Percentiles rank a stretch among this genome's conserved stretches.
Conservation (phyloP, 225 moss, liverwort and hornwort species). For the Climacium dendroides region DNA sequence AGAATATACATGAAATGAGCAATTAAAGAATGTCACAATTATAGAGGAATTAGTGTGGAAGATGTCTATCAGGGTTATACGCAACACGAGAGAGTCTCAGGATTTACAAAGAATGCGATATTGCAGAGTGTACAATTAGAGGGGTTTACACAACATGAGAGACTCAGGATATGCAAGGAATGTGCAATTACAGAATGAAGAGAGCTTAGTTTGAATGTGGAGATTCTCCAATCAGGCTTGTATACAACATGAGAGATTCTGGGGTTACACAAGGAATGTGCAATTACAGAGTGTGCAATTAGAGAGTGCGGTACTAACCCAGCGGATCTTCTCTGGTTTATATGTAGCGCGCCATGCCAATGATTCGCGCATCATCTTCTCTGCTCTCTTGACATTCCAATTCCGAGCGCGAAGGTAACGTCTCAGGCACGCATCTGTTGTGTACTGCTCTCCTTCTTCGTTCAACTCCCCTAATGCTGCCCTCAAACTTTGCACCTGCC, state of each 20-base stretch:
- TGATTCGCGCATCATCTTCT: constrained; percentile 69
- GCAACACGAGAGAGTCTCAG: background rate
- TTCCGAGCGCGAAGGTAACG: constrained; percentile 71
- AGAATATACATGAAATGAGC: background rate
- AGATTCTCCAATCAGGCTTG: background rate
- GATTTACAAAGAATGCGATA: background rate
- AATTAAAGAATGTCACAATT: background rate
- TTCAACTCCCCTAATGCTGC: constrained; percentile 42
- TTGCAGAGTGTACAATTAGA: background rate
- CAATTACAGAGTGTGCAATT: background rate
- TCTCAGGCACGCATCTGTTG: constrained; percentile 51
- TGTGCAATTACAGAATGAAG: background rate
- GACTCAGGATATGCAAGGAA: background rate
- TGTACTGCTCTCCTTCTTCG: constrained; percentile 33
- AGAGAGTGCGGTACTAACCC: constrained; percentile 30
- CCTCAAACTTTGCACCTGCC: constrained; percentile 57
- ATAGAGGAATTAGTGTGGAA: background rate
- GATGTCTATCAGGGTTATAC: too few relatives aligned
- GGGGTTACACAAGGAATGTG: background rate
- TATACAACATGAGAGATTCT: background rate
- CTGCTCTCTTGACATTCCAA: constrained; percentile 71
- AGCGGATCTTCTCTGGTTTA: constrained; percentile 69
- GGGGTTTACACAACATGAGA: background rate
- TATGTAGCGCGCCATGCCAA: constrained; percentile 72
- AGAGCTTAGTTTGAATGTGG: background rate